Evolutionary conservation across 805 yeast genomes (phyloP), one percentile per base, ranked within the genome.

Genomic region (Hanseniaspora hatyaiensis): DNA sequence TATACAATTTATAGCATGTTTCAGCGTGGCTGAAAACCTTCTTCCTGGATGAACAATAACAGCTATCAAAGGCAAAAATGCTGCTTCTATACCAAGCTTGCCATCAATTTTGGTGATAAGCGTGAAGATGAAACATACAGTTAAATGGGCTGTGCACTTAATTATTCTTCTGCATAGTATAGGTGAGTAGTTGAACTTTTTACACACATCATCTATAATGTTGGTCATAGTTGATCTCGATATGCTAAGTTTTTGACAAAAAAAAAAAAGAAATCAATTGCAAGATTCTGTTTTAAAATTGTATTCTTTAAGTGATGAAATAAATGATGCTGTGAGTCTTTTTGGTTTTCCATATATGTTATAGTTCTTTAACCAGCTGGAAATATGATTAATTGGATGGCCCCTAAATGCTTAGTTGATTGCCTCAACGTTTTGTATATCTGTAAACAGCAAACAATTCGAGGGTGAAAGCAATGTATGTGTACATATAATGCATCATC

Each of bases 41-140:
- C 74, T 63, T 0, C 76, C 75, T 2, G 75, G 75, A 52, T 71
- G 74, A 4, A 69, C 68, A 55, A 68, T 69, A 13, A 71, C 74
- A 1, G 74, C 65, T 4, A 69, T 64, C 34, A 72, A 52, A 0
- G 73, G 71, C 9, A 71, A 55, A 66, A 72, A 65, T 9, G 70
- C 69, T 1, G 72, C 68, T 31, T 69, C 66, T 4, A 54, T 54
- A 4, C 75, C 75, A 15, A 72, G 38, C 8, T 53, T 57, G 8
- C 38, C 52, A 22, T 66, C 52, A 1, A 69, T 62, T 16, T 61
- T 57, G 0, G 69, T 67, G 3, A 67, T 65, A 22, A 71, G 52
- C 47, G 69, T 65, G 28, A 71, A 61, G 3, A 68, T 64, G 28
- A 69, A 63, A 15, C 74, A 68, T 1, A 69, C 59, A 0, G 73